Evolutionary conservation across 768 basidiomycete genomes (phyloP), one percentile per base, ranked within the genome.

Genomic region (Lepiota subincarnata): DNA sequence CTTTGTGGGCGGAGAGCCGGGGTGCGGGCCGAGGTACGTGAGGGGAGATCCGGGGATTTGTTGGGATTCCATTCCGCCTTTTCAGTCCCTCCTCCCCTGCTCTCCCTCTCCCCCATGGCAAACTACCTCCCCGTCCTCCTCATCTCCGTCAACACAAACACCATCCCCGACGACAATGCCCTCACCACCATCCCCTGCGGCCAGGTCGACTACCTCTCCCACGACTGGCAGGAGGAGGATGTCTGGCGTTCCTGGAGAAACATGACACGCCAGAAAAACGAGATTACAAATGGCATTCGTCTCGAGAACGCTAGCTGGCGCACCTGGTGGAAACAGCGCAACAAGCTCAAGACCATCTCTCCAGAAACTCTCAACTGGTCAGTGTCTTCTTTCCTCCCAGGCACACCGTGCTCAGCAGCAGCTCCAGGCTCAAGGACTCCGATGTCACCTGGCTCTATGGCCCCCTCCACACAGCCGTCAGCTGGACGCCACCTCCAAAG

Each of bases 371-470:
- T 99, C 62, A 99, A 99, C 69, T 99, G 96, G 96, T 98, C 64
- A 63, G 88, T 70, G 38, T 39, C 24, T 55, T 45, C 34, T 38
- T 53, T 39, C 50, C 4, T 55, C 39, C 49, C 55, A 41, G 46
- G 16, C 46, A 43, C 35, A 36, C 38, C 3, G 50, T 54, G 58
- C 31, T 58, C 43, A 56, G 55, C 49, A 35, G 39, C 53, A 39
- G 31, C 38, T 39, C 44, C 73, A 98, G 96, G 96, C 84, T 99
- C 62, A 99, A 99, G 70, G 96, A 99, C 70, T 94, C 91, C 5
- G 96, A 99, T 67, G 96, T 98, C 37, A 99, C 97, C 1, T 99
- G 96, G 96, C 82, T 99, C 0, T 98, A 99, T 64, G 96, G 96
- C 0, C 96, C 96, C 18, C 75, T 99, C 0, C 96, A 99, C 68